Conservation (phyloP, 108 stramenopile species). For the Skeletonema grethae region DNA sequence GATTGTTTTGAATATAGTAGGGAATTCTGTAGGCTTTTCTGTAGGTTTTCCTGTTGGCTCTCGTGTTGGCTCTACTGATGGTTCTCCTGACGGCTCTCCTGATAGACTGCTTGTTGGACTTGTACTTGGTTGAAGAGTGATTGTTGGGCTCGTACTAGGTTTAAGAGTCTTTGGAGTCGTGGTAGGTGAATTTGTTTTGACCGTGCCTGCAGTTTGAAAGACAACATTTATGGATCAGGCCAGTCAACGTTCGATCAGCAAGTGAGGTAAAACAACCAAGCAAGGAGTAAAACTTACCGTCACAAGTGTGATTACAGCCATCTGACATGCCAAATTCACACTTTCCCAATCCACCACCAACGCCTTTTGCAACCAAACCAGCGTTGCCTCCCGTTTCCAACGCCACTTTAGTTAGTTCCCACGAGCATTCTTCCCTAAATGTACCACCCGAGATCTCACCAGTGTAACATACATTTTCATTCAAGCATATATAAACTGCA, state of each 20-base stretch:
- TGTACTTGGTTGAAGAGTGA: neutral
- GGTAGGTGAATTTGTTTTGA: neutral
- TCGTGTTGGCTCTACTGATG: too few species aligned
- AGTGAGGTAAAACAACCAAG: neutral
- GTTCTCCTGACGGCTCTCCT: neutral
- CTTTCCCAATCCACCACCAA: conserved; percentile 9
- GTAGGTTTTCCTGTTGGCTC: neutral
- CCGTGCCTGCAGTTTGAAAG: neutral
- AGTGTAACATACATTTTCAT: conserved; percentile 22
- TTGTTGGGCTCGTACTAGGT: conserved; percentile 19
- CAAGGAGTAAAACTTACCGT: conserved; percentile 15
- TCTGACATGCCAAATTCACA: conserved; percentile 37
- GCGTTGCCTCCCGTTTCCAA: conserved; percentile 18
- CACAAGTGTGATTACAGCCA: conserved; percentile 28
- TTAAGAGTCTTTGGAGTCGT: neutral
- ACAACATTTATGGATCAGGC: neutral
- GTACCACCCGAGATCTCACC: conserved; percentile 17
- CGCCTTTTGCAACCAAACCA: conserved; percentile 22
- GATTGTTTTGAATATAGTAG: neutral
- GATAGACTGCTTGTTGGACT: conserved; percentile 17
- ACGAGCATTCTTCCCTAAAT: conserved; percentile 19
- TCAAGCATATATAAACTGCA: conserved; percentile 28
- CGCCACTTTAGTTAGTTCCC: conserved; percentile 28
- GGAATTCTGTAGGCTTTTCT: neutral
- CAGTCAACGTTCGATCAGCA: neutral